A percentile compares a stretch with the other conserved stretches of the same genome.
Evolutionary conservation across 306 rosid genomes (phyloP).

Genomic region (Neltuma alba): DNA sequence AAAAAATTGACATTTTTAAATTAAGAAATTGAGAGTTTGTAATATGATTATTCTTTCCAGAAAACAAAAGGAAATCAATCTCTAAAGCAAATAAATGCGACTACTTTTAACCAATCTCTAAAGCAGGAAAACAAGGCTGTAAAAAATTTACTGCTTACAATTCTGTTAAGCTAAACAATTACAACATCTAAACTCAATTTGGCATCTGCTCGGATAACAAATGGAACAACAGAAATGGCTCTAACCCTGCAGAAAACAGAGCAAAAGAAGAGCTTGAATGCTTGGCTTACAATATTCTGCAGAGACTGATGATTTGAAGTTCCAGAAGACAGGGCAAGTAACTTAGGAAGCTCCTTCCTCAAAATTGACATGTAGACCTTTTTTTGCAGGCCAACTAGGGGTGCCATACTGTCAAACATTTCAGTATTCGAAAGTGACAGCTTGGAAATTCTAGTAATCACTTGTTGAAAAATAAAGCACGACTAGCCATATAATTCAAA

Average conservation of each 20-base stretch:
- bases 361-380: constrained; percentile 86
- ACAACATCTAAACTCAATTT: neutral
- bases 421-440: constrained; percentile 23
- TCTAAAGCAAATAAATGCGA: too few relatives aligned
- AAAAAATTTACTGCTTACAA: neutral
- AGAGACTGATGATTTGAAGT: constrained; percentile 77
- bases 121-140: neutral
- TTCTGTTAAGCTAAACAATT: neutral
- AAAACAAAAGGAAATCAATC: too few relatives aligned
- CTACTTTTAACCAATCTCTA: neutral
- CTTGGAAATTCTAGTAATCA: constrained; percentile 18
- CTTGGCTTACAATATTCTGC: constrained; percentile 75
- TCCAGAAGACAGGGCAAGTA: constrained; percentile 75
- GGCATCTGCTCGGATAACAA: constrained; percentile 23
- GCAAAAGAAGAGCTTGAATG: constrained; percentile 28
- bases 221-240: constrained; percentile 27
- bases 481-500: constrained; percentile 24
- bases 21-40: too few relatives aligned
- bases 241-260: neutral
- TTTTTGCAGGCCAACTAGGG: constrained; percentile 74
- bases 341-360: constrained; percentile 84
- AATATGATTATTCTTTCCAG: too few relatives aligned
- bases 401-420: constrained; percentile 67
- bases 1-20: too few relatives aligned
- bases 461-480: neutral